These are phyloP conservation scores for Gynostemma pentaphyllum DNA, from an alignment of 306 rosid species.

Conservation along the genomic window DNA sequence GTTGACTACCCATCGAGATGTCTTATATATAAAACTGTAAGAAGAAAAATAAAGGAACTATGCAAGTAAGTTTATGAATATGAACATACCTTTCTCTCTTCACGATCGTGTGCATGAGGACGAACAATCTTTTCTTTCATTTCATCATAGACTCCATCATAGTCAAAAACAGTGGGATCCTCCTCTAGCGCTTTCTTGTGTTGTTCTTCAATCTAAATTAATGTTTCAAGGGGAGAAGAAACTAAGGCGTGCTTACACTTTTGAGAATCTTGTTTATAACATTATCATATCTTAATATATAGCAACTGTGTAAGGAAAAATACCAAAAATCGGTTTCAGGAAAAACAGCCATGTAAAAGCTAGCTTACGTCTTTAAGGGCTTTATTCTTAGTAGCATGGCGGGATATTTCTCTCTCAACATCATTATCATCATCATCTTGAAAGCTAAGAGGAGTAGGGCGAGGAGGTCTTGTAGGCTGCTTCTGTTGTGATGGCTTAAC, in stretches of 20 bases:
- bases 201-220: slow-evolving; percentile 52
- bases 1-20: no score
- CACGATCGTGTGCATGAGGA: slow-evolving; percentile 52
- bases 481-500: slow-evolving; percentile 39
- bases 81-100: slow-evolving; percentile 52
- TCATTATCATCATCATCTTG: slow-evolving; percentile 53
- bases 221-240: neutral
- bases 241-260: slow-evolving; percentile 3
- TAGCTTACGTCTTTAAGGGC: slow-evolving; percentile 41
- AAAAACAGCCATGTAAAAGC: neutral
- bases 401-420: slow-evolving; percentile 71
- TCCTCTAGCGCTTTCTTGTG: slow-evolving; percentile 74
- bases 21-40: no score
- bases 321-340: neutral
- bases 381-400: slow-evolving; percentile 75
- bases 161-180: slow-evolving; percentile 70
- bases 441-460: slow-evolving; percentile 47
- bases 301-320: neutral
- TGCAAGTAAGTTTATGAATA: neutral
- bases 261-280: neutral
- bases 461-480: slow-evolving; percentile 37
- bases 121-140: slow-evolving; percentile 58
- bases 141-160: slow-evolving; percentile 78
- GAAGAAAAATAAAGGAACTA: neutral
- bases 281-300: neutral